Evolutionary conservation across 2,329 filamentous ascomycete species (phyloP).

Genomic region (Nemania sp.): DNA sequence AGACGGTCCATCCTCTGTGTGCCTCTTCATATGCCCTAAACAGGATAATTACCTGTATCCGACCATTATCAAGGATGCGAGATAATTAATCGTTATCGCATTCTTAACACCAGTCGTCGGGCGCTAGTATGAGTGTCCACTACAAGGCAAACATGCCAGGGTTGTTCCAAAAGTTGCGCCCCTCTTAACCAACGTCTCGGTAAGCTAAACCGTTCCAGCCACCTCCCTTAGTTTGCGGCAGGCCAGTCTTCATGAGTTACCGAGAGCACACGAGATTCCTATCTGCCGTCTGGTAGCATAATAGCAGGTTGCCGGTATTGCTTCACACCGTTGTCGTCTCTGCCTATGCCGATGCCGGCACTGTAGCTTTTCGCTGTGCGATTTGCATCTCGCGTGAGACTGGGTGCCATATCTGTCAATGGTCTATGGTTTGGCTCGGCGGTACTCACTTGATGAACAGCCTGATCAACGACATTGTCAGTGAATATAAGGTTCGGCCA

Average conservation of each 20-base stretch:
- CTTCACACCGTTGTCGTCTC: neutral
- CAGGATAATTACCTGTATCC: too few species aligned
- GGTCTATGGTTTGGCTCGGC: neutral
- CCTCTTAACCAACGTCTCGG: constrained; percentile 13
- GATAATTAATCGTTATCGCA: too few species aligned
- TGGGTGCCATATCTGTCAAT: constrained; percentile 5
- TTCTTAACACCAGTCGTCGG: too few species aligned
- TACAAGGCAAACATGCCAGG: neutral
- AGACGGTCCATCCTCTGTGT: too few species aligned
- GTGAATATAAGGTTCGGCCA: neutral
- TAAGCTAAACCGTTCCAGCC: constrained; percentile 20
- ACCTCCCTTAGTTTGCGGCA: neutral
- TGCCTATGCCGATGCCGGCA: neutral
- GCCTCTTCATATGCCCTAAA: too few species aligned
- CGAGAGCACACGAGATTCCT: neutral
- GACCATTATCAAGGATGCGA: too few species aligned
- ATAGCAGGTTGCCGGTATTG: constrained; percentile 13
- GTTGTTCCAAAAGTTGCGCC: constrained; percentile 3
- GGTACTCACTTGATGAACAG: neutral
- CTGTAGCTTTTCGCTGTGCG: constrained; percentile 20
- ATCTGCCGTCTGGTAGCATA: constrained; percentile 4
- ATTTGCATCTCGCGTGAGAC: constrained; percentile 2
- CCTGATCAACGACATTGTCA: neutral
- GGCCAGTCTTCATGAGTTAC: neutral
- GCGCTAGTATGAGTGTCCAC: too few species aligned